Evolutionary conservation across 371 early-diverging fungal genomes (phyloP), one percentile per base, ranked within the genome.

Genomic region (Actinomortierella wolfii): DNA sequence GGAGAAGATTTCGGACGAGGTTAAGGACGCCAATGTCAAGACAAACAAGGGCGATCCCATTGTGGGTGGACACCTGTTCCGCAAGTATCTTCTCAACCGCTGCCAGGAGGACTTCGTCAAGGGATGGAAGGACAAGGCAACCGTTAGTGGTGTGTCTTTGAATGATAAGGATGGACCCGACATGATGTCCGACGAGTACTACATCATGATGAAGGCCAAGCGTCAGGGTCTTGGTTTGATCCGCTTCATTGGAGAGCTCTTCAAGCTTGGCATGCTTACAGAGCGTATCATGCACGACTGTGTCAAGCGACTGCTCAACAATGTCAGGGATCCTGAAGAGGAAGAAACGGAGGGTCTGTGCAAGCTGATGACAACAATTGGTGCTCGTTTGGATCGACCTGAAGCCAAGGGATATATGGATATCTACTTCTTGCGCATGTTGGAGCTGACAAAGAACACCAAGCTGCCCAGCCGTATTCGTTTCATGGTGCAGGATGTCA

Each of bases 211-310:
- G 68, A 97, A 95, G 86, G 87, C 92, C 55, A 97, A 98, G 86
- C 94, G 97, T 64, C 90, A 92, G 42, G 94, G 92, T 55, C 88
- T 98, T 54, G 97, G 97, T 68, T 89, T 97, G 67, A 89, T 96
- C 34, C 79, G 82, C 46, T 97, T 97, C 76, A 93, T 98, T 67
- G 97, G 98, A 73, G 96, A 97, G 78, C 82, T 98, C 51, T 98
- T 92, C 88, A 92, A 93, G 81, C 77, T 86, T 50, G 77, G 80
- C 47, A 90, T 98, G 86, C 80, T 98, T 64, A 90, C 94, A 4
- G 92, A 93, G 61, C 90, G 90, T 78, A 93, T 98, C 57, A 94
- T 98, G 88, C 91, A 93, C 71, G 81, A 84, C 68, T 95, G 96
- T 75, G 80, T 97, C 67, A 81, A 78, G 53, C 83, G 84, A 44